Base-by-base conservation (phyloP, 495 filamentous ascomycete genomes). In the Podospora fimiseda region DNA sequence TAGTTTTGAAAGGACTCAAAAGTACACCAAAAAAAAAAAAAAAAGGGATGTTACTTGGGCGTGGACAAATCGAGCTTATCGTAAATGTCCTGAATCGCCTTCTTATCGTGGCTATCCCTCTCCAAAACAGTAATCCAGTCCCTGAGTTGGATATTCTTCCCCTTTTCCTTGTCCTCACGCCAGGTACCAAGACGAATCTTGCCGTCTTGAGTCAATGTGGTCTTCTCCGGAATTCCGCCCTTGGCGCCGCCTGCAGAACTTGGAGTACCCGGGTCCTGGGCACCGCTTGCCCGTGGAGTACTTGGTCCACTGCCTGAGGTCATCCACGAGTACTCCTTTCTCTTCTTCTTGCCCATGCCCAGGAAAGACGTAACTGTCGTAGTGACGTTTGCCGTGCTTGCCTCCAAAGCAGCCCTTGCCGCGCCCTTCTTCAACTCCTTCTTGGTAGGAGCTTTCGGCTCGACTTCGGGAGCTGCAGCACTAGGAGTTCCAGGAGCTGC, bases 71-170 rank as follows among this genome's bases (percentile, higher is more conserved):
- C 82, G 54, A 85, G 60, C 50, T 64, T 70, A 38, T 69, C 53
- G 57, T 83, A 83, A 2, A 76, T 74, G 50, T 70, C 66, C 53
- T 83, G 78, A 7, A 86, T 49, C 1, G 77, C 75, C 61, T 66
- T 76, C 38, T 62, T 61, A 44, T 83, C 80, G 57, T 69, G 71
- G 3, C 80, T 78, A 56, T 84, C 81, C 30, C 73, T 67, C 60
- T 88, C 85, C 23, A 89, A 71, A 9, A 78, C 83, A 7, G 69
- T 66, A 7, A 88, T 61, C 79, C 80, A 82, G 66, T 90, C 86
- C 19, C 86, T 69, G 44, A 87, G 68, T 66, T 89, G 84, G n/a
- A 90, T 79, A 14, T 77, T 80, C 50, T 71, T 74, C 2, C 84
- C 85, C 52, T 76, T 75, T 21, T 80, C 74, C 0, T 71, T 72